A percentile compares a stretch with the other conserved stretches of the same genome.
Conservation (phyloP, 257 asterid species). For the Capsicum baccatum region DNA sequence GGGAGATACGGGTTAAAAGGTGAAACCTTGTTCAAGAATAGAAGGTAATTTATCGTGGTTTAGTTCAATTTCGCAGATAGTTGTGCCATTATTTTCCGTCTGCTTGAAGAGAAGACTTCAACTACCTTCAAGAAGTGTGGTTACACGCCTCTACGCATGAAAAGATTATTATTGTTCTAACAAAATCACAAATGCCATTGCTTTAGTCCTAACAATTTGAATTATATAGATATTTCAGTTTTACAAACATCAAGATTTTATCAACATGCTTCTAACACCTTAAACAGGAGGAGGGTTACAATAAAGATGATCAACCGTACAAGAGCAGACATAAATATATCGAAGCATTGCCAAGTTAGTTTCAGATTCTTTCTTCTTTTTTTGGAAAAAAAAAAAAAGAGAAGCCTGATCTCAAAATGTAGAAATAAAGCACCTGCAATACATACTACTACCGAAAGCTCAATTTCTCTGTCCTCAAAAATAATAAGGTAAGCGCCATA, state of each 20-base stretch:
- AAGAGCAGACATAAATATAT: background rate
- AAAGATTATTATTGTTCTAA: background rate
- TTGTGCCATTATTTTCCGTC: background rate
- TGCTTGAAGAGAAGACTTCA: background rate
- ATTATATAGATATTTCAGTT: background rate
- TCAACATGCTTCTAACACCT: background rate
- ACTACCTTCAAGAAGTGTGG: background rate
- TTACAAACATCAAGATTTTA: background rate
- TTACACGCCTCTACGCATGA: background rate
- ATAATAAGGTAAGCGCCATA: background rate
- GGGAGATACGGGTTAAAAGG: too few species aligned
- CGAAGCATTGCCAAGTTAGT: background rate
- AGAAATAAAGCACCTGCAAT: background rate
- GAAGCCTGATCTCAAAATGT: background rate
- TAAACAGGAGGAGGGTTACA: background rate
- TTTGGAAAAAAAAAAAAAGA: too few species aligned
- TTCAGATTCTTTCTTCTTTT: background rate
- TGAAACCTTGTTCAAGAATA: too few species aligned
- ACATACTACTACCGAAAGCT: background rate
- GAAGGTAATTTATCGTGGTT: too few species aligned
- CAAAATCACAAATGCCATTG: background rate
- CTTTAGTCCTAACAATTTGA: background rate
- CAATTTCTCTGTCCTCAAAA: background rate
- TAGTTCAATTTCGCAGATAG: background rate
- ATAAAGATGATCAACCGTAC: background rate